Percentiles rank a stretch among this genome's conserved stretches.
Evolutionary conservation across 495 filamentous ascomycete species (phyloP).

Genomic region (Amphirosellinia nigrospora): DNA sequence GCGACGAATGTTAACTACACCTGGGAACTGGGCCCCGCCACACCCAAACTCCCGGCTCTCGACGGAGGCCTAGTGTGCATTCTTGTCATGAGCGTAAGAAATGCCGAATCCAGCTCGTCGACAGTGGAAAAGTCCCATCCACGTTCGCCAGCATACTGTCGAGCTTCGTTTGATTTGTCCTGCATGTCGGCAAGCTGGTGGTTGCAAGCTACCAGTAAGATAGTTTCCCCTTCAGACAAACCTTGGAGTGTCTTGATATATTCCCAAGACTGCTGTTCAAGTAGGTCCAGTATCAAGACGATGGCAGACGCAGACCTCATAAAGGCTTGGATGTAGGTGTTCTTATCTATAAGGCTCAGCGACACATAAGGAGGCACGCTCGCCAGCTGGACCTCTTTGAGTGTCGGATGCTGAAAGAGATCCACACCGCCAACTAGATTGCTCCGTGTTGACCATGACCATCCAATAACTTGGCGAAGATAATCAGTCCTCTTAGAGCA

Average conservation of each 20-base stretch:
- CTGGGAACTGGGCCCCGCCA: not conserved
- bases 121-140: not conserved
- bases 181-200: too few species aligned
- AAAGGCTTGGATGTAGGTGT: not conserved
- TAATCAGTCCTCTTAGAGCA: not conserved
- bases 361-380: not conserved
- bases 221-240: not conserved
- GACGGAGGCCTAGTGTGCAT: not conserved
- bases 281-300: not conserved
- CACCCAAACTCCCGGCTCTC: not conserved
- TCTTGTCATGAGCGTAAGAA: not conserved
- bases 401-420: not conserved
- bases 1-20: not conserved
- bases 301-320: not conserved
- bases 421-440: slow-evolving; percentile 1
- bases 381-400: not conserved
- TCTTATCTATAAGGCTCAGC: not conserved
- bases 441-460: not conserved
- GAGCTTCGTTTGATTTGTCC: not conserved
- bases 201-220: not conserved
- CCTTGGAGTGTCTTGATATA: not conserved
- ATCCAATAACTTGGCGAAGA: not conserved
- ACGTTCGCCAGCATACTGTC: not conserved
- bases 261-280: not conserved
- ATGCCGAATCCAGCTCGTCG: not conserved